Evolutionary conservation across 2,329 filamentous ascomycete genomes (phyloP).

Genomic region (Nectriaceae sp.): DNA sequence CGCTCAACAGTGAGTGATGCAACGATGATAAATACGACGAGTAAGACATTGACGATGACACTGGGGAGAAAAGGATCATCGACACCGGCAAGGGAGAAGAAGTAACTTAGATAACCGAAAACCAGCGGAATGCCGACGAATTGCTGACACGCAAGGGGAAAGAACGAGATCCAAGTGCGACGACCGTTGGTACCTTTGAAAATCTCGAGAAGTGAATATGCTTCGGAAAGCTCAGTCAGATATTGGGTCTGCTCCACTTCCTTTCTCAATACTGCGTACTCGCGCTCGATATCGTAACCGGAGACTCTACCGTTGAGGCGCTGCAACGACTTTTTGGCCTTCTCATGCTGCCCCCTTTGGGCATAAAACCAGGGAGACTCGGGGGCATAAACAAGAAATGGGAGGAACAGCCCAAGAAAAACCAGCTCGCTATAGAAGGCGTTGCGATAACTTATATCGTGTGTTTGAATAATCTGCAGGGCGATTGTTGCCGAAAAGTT

Average conservation of each 20-base stretch:
- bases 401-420: neutral
- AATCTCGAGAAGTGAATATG: conserved; percentile 9
- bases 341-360: conserved; percentile 8
- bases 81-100: conserved; percentile 23
- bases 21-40: conserved; percentile 16
- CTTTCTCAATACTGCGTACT: conserved; percentile 21
- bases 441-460: neutral
- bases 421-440: neutral
- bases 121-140: conserved; percentile 24
- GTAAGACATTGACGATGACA: conserved; percentile 14
- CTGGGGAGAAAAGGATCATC: conserved; percentile 24
- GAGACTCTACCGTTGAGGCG: conserved; percentile 9
- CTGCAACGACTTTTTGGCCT: conserved; percentile 17
- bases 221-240: conserved; percentile 4
- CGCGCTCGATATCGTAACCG: conserved; percentile 18
- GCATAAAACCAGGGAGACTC: neutral
- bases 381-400: conserved; percentile 6
- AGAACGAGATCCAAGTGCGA: conserved; percentile 18
- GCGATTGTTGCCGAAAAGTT: neutral
- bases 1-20: conserved; percentile 20
- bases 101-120: conserved; percentile 25
- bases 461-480: neutral
- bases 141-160: conserved; percentile 24
- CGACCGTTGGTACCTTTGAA: conserved; percentile 17
- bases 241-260: conserved; percentile 14